Conservation (phyloP, 1,284 basidiomycete genomes). For the Athelia sp. region DNA sequence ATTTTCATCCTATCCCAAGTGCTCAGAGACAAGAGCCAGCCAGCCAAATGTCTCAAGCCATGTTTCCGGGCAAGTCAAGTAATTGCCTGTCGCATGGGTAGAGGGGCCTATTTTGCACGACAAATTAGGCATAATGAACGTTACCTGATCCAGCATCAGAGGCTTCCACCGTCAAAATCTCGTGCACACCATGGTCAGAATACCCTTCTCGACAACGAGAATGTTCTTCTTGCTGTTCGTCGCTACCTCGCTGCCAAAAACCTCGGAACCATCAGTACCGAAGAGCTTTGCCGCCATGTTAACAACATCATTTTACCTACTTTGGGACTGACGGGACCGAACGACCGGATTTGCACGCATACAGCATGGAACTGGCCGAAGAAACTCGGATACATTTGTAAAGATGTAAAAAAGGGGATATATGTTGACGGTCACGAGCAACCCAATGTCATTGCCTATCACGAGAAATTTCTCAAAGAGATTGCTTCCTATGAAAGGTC, state of each 20-base stretch:
- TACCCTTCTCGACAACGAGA: constrained; percentile 3
- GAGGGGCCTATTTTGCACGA: constrained; percentile 4
- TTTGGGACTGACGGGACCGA: constrained; percentile 2
- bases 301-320: constrained; percentile 9
- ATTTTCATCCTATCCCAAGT: no score
- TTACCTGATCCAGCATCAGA: constrained; percentile 4
- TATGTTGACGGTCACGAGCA: constrained; percentile 21
- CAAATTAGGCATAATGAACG: constrained; percentile 1
- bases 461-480: constrained; percentile 12
- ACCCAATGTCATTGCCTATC: constrained; percentile 14
- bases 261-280: constrained; percentile 2
- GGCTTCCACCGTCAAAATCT: constrained; percentile 1
- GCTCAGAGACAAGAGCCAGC: background rate
- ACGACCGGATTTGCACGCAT: constrained; percentile 4
- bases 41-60: background rate
- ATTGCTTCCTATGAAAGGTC: constrained; percentile 9
- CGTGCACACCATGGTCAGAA: constrained; percentile 1
- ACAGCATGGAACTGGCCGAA: constrained; percentile 15
- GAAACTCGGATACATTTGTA: constrained; percentile 13
- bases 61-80: constrained; percentile 2
- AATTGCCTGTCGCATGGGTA: constrained; percentile 4
- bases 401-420: constrained; percentile 15
- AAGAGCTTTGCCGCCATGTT: constrained; percentile 7
- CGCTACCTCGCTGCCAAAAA: constrained; percentile 2
- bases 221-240: constrained; percentile 1